These are phyloP conservation scores for Sclerotinia spermophila DNA, from an alignment of 2,329 filamentous ascomycete genomes.

Conservation along the genomic window DNA sequence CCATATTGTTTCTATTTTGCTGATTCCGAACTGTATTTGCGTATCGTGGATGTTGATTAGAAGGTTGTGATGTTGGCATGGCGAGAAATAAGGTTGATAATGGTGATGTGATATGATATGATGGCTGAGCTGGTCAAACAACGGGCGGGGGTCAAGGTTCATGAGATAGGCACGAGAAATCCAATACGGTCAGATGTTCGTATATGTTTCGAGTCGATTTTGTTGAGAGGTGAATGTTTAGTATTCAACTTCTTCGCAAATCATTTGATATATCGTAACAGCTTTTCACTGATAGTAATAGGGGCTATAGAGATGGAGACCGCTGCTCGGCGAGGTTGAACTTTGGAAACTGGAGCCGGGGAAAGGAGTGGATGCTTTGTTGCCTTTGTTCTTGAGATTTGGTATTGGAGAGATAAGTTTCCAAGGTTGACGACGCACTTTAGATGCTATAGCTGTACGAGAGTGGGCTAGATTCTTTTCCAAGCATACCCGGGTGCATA, in stretches of 20 bases:
- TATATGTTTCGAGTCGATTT: constrained; percentile 12
- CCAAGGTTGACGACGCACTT: background rate
- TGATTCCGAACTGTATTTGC: constrained; percentile 7
- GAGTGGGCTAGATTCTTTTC: background rate
- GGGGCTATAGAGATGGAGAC: constrained; percentile 6
- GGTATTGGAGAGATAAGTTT: background rate
- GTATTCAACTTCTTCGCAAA: background rate
- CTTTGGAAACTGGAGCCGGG: background rate
- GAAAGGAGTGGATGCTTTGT: constrained; percentile 8
- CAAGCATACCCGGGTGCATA: background rate
- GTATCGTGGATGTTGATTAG: constrained; percentile 14
- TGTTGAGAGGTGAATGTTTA: background rate
- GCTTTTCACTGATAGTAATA: background rate
- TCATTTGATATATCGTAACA: background rate
- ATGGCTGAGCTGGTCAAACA: constrained; percentile 6
- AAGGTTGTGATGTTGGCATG: constrained; percentile 18
- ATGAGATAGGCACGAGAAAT: constrained; percentile 8
- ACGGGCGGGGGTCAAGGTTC: constrained; percentile 1
- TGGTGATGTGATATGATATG: background rate
- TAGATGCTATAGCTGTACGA: background rate
- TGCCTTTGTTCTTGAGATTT: constrained; percentile 4
- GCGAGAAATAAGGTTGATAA: constrained; percentile 15
- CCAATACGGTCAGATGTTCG: constrained; percentile 11
- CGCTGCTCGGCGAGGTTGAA: background rate
- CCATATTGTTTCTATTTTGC: constrained; percentile 19